Percentiles rank a stretch among this genome's conserved stretches.
phyloP scores from a whole-genome alignment of 176 grass and related monocot genomes.

The Carex cristatella region DNA sequence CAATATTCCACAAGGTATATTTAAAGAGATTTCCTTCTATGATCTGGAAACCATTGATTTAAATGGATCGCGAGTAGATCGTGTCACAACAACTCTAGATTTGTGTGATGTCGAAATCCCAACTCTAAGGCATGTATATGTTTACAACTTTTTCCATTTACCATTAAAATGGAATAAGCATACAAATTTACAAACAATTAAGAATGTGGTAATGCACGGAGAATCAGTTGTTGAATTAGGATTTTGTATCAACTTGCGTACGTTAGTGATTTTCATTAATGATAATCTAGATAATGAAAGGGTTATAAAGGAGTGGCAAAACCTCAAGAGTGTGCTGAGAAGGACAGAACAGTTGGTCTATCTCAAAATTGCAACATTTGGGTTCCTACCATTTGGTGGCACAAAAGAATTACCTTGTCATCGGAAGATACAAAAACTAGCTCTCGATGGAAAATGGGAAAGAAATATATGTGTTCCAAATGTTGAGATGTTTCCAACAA shows the following conservation, averaged over 20 bases:
- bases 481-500: neutral
- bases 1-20: no score
- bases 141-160: no score
- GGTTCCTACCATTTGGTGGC: neutral
- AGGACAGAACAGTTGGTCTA: neutral
- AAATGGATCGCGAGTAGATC: rapidly evolving
- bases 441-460: rapidly evolving
- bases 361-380: rapidly evolving
- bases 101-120: no score
- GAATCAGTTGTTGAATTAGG: neutral
- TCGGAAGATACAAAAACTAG: neutral
- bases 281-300: neutral
- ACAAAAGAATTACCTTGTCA: neutral
- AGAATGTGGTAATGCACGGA: rapidly evolving
- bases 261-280: no score
- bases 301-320: neutral
- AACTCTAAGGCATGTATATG: no score
- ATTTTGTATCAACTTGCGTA: neutral
- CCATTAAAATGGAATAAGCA: no score
- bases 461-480: neutral
- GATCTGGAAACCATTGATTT: neutral
- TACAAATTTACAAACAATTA: neutral
- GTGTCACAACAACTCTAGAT: no score
- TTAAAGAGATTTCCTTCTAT: neutral
- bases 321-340: neutral